Percentiles rank a stretch among this genome's conserved stretches.
phyloP scores from a whole-genome alignment of 2,329 filamentous ascomycete genomes.

The Penicillium decumbens region DNA sequence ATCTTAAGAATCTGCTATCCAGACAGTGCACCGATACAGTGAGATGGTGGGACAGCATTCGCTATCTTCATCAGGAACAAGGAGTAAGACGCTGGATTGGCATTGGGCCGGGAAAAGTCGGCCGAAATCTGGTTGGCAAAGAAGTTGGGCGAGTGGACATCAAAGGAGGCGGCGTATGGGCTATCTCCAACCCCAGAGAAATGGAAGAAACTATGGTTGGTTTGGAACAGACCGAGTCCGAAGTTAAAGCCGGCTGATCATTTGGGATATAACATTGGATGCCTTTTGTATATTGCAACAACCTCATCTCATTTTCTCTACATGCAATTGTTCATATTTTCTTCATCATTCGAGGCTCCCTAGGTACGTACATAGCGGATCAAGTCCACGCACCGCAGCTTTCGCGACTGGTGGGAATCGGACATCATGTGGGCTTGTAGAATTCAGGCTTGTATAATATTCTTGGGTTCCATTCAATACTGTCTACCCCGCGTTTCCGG shows the following conservation, averaged over 20 bases:
- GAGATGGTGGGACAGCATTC: slow-evolving; percentile 89
- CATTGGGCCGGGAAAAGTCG: slow-evolving; percentile 89
- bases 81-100: slow-evolving; percentile 82
- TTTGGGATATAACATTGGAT: neutral
- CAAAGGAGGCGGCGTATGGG: slow-evolving; percentile 90
- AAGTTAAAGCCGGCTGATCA: slow-evolving; percentile 4
- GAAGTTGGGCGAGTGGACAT: slow-evolving; percentile 80
- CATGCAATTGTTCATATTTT: neutral
- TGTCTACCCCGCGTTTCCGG: slow-evolving; percentile 64
- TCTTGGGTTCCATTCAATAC: neutral
- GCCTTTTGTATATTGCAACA: no score
- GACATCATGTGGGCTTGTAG: neutral
- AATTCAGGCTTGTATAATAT: neutral
- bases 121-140: slow-evolving; percentile 87
- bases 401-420: neutral
- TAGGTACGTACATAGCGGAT: neutral
- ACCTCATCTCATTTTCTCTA: neutral
- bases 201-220: slow-evolving; percentile 64
- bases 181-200: slow-evolving; percentile 73
- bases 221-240: slow-evolving; percentile 59
- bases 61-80: slow-evolving; percentile 78
- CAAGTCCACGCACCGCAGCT: neutral
- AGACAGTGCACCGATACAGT: slow-evolving; percentile 87
- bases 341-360: neutral
- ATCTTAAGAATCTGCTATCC: slow-evolving; percentile 74